Base-by-base conservation (phyloP, 2,329 filamentous ascomycete genomes). In the Albifimbria verrucaria region DNA sequence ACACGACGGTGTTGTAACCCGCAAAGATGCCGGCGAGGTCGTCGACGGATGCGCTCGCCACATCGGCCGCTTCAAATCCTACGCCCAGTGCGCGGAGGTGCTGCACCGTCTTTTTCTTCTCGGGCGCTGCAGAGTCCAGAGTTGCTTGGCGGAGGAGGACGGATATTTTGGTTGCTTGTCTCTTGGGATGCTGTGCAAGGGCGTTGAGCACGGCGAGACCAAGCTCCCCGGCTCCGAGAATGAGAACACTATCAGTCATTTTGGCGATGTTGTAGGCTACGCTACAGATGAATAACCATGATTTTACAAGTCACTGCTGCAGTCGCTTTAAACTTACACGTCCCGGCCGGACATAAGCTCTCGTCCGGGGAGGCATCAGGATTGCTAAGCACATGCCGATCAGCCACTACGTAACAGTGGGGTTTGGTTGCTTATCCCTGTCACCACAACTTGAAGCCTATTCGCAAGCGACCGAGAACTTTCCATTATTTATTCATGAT, bases 211-310 rank as follows among this genome's bases (percentile, higher is more conserved):
- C 72, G 17, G 79, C 74, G 4, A 73, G 69, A 48, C 85, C 86
- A 15, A 89, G 78, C 69, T 89, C 85, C 53, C 85, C 86, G n/a
- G 82, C 81, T 50, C 86, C 85, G 53, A 89, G 70, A 49, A 89
- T 73, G 48, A 88, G 81, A 52, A 87, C 53, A 50, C 54, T 68
- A 12, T 62, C 53, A 18, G 58, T 51, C 66, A 67, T 68, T 32
- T 39, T 54, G 7, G 47, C 41, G 23, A 15, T 43, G 20, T 17
- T 17, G 36, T 42, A 42, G 21, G 36, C 21, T 42, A 42, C 36
- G 36, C 21, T 28, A 15, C 41, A 46, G 32, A 46, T 15, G n/a
- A n/a, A n/a, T n/a, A n/a, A n/a, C n/a, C n/a, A n/a, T n/a, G n/a
- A n/a, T n/a, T n/a, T n/a, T n/a, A n/a, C n/a, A n/a, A n/a, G n/a